Conservation (phyloP, 495 filamentous ascomycete species). For the Xylaria bambusicola region DNA sequence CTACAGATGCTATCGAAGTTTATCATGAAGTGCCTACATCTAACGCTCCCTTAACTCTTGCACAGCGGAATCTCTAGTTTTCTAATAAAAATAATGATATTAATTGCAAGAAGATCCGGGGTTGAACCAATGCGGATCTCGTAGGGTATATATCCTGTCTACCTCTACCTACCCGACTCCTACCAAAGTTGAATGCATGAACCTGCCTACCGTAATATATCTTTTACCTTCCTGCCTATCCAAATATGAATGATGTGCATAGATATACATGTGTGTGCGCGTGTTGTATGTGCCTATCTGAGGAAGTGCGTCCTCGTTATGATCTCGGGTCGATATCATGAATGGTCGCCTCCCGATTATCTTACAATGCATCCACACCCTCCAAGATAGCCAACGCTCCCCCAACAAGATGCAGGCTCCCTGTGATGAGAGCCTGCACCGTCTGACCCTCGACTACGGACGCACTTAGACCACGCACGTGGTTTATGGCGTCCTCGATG, state of each 20-base stretch:
- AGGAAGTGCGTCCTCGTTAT: too few relatives aligned
- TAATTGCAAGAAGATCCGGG: background rate
- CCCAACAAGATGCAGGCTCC: conserved; percentile 64
- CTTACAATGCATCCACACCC: conserved; percentile 43
- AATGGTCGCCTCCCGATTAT: too few relatives aligned
- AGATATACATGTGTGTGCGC: too few relatives aligned
- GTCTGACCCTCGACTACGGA: conserved; percentile 28
- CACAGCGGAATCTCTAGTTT: too few relatives aligned
- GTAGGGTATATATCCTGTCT: conserved; percentile 16
- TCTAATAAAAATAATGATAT: too few relatives aligned
- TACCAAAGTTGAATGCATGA: conserved; percentile 11
- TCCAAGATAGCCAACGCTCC: conserved; percentile 56
- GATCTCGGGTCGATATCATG: too few relatives aligned
- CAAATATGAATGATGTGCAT: too few relatives aligned
- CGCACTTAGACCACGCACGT: conserved; percentile 55
- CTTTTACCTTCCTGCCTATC: background rate
- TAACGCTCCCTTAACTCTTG: too few relatives aligned
- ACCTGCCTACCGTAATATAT: background rate
- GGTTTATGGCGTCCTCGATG: conserved; percentile 83
- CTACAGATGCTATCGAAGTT: too few relatives aligned
- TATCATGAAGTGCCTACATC: too few relatives aligned
- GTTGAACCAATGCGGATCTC: conserved; percentile 14
- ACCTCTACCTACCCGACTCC: conserved; percentile 4
- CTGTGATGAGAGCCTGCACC: conserved; percentile 58
- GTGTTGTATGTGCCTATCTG: too few relatives aligned